Base-by-base conservation (phyloP, 768 basidiomycete species). In the Mycena olivaceomarginata region DNA sequence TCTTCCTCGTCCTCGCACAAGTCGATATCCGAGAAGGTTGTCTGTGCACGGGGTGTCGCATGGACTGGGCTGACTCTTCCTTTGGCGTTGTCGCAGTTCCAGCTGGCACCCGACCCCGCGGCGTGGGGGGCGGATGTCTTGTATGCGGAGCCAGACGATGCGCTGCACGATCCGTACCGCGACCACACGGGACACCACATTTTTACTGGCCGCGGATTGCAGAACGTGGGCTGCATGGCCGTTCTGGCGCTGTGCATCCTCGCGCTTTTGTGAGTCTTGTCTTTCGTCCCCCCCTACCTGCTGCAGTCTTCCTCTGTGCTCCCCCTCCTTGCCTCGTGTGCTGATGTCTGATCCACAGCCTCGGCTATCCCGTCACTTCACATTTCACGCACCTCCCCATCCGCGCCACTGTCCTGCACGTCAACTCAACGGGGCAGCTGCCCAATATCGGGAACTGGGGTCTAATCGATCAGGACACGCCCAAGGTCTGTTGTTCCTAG, bases 381-480 rank as follows among this genome's bases (percentile, higher is more conserved):
- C 68, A 69, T 48, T 79, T 76, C 46, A 70, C 43, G 45, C 16
- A 76, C 39, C 43, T 45, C 43, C 67, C 76, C 15, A 20, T 45
- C 2, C 41, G 37, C 22, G n/a, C 66, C 12, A 45, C 16, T 41
- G 15, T 59, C n/a, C 43, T 72, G 63, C 65, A 72, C 68, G 43
- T 74, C 48, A 79, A 79, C 41, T 15, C 68, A 15, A 59, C 78
- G 11, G 71, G 71, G 40, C 72, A 76, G 67, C 18, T 76, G 2
- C 74, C 77, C 1, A 70, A 56, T 39, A 79, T 79, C 56, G 88
- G 89, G 16, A 87, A 90, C 77, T 88, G 85, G 70, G 89, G 87
- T n/a, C 82, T 93, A 11, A 93, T 94, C 79, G 93, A 94, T 82
- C 77, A 84, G 25, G 89, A 93, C 39, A 94, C 94, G 5, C 94